Conservation (phyloP, 2,329 filamentous ascomycete species). For the Macrophomina phaseolina region DNA sequence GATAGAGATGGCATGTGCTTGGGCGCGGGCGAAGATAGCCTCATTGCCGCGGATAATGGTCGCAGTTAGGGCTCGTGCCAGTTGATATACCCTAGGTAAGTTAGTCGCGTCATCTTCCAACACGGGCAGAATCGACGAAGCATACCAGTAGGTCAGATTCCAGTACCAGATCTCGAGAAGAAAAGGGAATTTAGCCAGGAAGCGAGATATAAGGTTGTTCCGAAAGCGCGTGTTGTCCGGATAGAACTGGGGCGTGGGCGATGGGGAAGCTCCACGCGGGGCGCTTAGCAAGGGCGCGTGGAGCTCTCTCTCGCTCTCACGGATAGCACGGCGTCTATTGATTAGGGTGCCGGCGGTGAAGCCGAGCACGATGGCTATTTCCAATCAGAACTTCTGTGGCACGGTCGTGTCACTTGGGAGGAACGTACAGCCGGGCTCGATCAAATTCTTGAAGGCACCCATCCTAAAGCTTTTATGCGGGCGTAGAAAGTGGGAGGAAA, state of each 20-base stretch:
- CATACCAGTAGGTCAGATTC: slow-evolving; percentile 41
- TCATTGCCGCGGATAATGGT: slow-evolving; percentile 48
- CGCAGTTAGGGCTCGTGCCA: slow-evolving; percentile 52
- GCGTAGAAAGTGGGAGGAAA: neutral
- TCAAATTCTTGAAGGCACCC: slow-evolving; percentile 25
- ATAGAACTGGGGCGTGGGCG: neutral
- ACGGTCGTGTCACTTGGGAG: neutral
- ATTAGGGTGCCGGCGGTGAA: slow-evolving; percentile 30
- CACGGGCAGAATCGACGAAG: too few species aligned
- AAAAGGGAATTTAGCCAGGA: slow-evolving; percentile 38
- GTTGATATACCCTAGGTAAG: slow-evolving; percentile 48
- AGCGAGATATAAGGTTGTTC: slow-evolving; percentile 27
- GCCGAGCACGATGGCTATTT: slow-evolving; percentile 28
- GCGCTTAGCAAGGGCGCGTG: slow-evolving; percentile 17
- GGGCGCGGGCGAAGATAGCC: slow-evolving; percentile 46
- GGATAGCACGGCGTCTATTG: slow-evolving; percentile 27
- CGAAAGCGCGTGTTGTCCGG: slow-evolving; percentile 29
- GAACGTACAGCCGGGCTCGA: slow-evolving; percentile 27
- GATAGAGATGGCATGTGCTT: slow-evolving; percentile 49
- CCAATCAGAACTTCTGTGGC: neutral
- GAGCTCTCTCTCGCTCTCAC: neutral
- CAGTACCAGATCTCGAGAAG: slow-evolving; percentile 44
- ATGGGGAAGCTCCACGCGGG: neutral
- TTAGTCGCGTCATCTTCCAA: neutral
- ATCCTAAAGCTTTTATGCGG: neutral